Evolutionary conservation across 306 rosid species (phyloP), one percentile per base, ranked within the genome.

Genomic region (Delonix regia): DNA sequence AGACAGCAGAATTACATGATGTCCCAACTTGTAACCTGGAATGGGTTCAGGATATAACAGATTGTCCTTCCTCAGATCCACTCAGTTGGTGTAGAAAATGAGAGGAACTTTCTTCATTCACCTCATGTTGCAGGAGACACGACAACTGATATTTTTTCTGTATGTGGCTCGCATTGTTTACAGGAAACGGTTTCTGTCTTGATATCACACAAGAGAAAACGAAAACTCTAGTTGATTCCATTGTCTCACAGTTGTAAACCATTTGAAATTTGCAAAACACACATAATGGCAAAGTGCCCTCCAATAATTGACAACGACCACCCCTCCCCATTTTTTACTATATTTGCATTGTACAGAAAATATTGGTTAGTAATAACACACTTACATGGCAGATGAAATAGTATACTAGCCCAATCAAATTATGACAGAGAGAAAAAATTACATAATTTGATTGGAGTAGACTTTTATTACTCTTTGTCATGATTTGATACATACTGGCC

Each of bases 161-260:
- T 10, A 11, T 68, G 74, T 45, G 74, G 74, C 6, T 69, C 41
- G 39, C 74, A 45, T 69, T 69, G 39, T 44, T 69, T 69, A 27
- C 42, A 45, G 57, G 74, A 69, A 41, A 41, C 12, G 13, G 55
- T 67, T 67, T 42, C 13, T 39, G 15, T 39, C 9, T 66, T 65
- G 51, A 38, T 65, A 41, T 65, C 41, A 22, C 52, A 3, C 14
- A 13, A 9, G 13, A 24, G 48, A 65, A 65, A 38, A 38, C 28
- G 48, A 65, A 21, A 38, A 9, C n/a, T 59, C 62, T 55, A 4
- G 0, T 59, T 30, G 65, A 14, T 27, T 59, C 39, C 45, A 3
- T 13, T 39, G 33, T 65, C 10, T 21, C 53, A 22, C 53, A 13
- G 36, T 67, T 24, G 71, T 67, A 13, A 21, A 7, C 57, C 38